Conservation (phyloP, 176 grass and related monocot species). For the Panicum miliaceum region DNA sequence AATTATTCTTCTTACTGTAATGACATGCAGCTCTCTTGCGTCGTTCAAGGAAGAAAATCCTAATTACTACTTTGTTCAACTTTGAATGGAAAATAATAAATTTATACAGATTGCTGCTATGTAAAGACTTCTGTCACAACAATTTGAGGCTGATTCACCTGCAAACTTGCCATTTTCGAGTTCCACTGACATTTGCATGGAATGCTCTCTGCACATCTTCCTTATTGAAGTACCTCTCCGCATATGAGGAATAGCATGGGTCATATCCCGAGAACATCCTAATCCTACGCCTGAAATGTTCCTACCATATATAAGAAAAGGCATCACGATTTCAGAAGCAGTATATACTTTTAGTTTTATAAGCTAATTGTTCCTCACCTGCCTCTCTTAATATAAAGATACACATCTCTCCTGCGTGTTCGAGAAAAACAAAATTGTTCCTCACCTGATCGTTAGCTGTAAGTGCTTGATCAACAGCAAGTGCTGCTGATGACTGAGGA, state of each 20-base stretch:
- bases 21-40: too few species aligned
- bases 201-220: constrained; percentile 67
- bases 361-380: constrained; percentile 31
- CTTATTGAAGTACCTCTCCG: constrained; percentile 82
- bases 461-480: background rate
- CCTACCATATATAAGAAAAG: constrained; percentile 42
- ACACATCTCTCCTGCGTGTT: too few species aligned
- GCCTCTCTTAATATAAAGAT: too few species aligned
- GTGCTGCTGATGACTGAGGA: constrained; percentile 51
- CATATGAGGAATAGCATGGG: constrained; percentile 77
- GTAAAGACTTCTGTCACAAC: background rate
- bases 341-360: background rate
- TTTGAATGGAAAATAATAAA: background rate
- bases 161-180: constrained; percentile 74
- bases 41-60: too few species aligned
- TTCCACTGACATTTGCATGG: constrained; percentile 65
- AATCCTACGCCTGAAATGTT: constrained; percentile 56
- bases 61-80: background rate
- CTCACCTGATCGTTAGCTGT: constrained; percentile 43
- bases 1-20: background rate
- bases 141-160: constrained; percentile 48
- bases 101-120: background rate
- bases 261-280: constrained; percentile 80
- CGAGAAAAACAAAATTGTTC: too few species aligned
- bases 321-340: constrained; percentile 30